Base-by-base conservation (phyloP, 2,329 filamentous ascomycete species). In the Fusarium armeniacum region DNA sequence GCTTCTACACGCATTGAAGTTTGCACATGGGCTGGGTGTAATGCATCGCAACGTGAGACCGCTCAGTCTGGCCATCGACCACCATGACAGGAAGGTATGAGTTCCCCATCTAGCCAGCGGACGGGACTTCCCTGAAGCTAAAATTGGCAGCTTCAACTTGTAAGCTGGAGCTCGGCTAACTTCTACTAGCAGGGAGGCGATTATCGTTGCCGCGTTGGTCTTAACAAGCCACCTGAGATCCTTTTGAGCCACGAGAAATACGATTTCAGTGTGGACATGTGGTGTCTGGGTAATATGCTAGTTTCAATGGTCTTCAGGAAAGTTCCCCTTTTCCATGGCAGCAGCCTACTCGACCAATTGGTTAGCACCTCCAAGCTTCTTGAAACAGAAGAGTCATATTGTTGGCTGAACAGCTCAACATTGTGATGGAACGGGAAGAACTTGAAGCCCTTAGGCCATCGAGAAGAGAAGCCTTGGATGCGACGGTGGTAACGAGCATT, bases 271-370 rank as follows among this genome's bases (percentile, higher is more conserved):
- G 86, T 99, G 52, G 96, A 99, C 78, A 98, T 99, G 94, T 99
- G 96, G 96, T 97, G 93, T 57, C 83, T 98, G 33, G 96, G 96
- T 26, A 94, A 95, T 71, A 99, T 99, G 96, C 97, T 98, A 76
- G 96, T 96, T 0, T 97, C 94, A 20, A 98, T 99, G 95, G 98
- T 98, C 78, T 99, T 99, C 85, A 88, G 95, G 77, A 98, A 98
- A 80, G 96, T 98, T 78, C 96, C 96, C 1, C 99, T 98, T 83
- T 99, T 99, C 86, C 95, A 98, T 76, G 96, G 96, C 58, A 93
- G 94, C 82, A 97, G 93, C 81, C 97, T 97, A 80, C 93, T 93
- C 5, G 96, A 99, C 78, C 96, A 99, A 80, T 87, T 99, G 9
- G 94, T 98, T 62, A 98, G 97, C 85, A 98, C 98, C 68, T 94